A percentile compares a stretch with the other conserved stretches of the same genome.
Evolutionary conservation across 73 alveolate genomes (phyloP).

Genomic region (Paramecium primaurelia): DNA sequence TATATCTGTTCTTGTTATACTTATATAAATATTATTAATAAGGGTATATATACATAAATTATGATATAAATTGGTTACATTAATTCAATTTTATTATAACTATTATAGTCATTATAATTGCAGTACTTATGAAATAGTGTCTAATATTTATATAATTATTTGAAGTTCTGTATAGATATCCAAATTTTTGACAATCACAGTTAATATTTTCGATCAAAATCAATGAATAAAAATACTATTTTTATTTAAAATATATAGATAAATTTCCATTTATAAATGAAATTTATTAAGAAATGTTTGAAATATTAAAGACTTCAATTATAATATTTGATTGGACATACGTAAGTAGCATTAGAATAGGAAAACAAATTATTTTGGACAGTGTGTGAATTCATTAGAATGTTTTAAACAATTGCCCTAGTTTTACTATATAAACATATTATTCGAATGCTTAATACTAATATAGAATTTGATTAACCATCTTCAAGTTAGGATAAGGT

Average conservation of each 20-base stretch:
- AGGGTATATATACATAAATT: too few relatives aligned
- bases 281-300: background rate
- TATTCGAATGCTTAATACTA: background rate
- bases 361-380: slow-evolving; percentile 8
- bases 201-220: background rate
- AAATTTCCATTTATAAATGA: background rate
- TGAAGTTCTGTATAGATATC: background rate
- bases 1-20: background rate
- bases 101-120: too few relatives aligned
- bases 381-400: background rate
- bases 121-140: too few relatives aligned
- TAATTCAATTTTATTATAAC: too few relatives aligned
- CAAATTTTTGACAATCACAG: background rate
- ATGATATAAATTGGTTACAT: too few relatives aligned
- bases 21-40: too few relatives aligned
- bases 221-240: background rate
- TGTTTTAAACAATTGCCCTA: background rate
- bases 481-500: background rate
- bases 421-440: background rate
- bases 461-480: background rate
- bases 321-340: slow-evolving; percentile 7
- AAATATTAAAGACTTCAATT: background rate
- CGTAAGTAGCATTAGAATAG: background rate
- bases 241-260: background rate
- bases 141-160: background rate